A percentile compares a stretch with the other conserved stretches of the same genome.
These are phyloP conservation scores for Tuber melanosporum DNA, from an alignment of 495 filamentous ascomycete species.

Conservation along the genomic window DNA sequence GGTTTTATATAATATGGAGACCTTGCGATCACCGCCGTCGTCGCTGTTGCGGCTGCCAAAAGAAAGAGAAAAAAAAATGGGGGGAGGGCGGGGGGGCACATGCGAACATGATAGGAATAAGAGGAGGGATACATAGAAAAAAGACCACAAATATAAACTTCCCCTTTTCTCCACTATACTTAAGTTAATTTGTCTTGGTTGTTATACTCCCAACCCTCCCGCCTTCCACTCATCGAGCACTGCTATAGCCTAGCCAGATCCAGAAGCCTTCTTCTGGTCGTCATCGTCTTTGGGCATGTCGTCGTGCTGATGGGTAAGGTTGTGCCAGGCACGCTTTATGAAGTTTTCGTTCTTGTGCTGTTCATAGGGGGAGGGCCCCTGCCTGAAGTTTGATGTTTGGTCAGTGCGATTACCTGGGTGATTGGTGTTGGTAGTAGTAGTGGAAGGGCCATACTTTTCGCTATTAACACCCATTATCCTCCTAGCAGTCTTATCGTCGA, in stretches of 20 bases:
- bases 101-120: neutral
- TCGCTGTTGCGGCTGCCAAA: neutral
- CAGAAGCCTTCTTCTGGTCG: constrained; percentile 28
- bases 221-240: neutral
- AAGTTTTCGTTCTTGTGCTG: constrained; percentile 71
- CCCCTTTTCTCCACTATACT: neutral
- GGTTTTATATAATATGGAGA: neutral
- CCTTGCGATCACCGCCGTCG: neutral
- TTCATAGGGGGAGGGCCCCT: constrained; percentile 42
- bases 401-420: neutral
- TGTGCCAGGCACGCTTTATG: constrained; percentile 83
- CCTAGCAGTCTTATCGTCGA: constrained; percentile 84
- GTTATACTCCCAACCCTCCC: neutral
- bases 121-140: neutral
- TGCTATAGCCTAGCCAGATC: constrained; percentile 25
- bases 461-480: constrained; percentile 72
- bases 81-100: neutral
- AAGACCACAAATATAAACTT: neutral
- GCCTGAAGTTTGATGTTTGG: neutral
- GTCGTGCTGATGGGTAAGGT: constrained; percentile 67
- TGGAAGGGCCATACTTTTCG: constrained; percentile 45
- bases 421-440: constrained; percentile 25
- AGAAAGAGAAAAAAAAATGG: too few relatives aligned
- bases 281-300: constrained; percentile 45
- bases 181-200: neutral